Conservation (phyloP, 306 rosid genomes). For the Dalbergia cochinchinensis region DNA sequence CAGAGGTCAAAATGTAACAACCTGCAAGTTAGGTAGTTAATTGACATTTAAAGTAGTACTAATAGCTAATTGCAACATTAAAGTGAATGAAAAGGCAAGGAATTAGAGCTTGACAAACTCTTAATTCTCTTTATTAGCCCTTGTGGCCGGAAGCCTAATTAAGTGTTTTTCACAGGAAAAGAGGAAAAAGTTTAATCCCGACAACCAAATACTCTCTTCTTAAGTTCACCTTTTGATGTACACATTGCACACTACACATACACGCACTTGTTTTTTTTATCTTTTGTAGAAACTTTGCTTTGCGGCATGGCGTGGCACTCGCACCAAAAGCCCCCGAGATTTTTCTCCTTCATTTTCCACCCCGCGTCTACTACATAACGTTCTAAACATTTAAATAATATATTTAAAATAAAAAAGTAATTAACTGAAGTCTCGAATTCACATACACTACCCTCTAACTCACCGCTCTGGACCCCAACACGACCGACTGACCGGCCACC, state of each 20-base stretch:
- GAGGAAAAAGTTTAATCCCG: constrained; percentile 28
- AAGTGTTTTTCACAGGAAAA: background rate
- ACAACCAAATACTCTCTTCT: constrained; percentile 40
- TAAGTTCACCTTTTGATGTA: constrained; percentile 46
- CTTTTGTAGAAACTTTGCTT: constrained; percentile 28
- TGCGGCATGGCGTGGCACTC: constrained; percentile 26
- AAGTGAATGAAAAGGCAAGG: background rate
- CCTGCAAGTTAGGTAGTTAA: background rate
- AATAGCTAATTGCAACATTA: background rate
- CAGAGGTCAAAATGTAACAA: background rate
- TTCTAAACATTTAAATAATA: constrained; percentile 33
- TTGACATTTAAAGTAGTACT: background rate
- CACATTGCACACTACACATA: constrained; percentile 30
- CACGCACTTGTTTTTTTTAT: constrained; percentile 20
- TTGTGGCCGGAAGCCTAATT: background rate
- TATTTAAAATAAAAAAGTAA: background rate
- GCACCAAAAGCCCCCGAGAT: constrained; percentile 7
- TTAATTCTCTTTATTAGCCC: background rate
- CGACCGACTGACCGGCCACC: constrained; percentile 53
- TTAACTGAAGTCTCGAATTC: constrained; percentile 34
- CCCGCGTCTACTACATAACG: constrained; percentile 44
- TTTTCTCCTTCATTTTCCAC: background rate
- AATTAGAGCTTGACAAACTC: background rate
- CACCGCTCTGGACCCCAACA: constrained; percentile 34
- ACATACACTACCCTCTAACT: constrained; percentile 11